phyloP scores from a whole-genome alignment of 768 basidiomycete species.

The Pisolithus marmoratus region DNA sequence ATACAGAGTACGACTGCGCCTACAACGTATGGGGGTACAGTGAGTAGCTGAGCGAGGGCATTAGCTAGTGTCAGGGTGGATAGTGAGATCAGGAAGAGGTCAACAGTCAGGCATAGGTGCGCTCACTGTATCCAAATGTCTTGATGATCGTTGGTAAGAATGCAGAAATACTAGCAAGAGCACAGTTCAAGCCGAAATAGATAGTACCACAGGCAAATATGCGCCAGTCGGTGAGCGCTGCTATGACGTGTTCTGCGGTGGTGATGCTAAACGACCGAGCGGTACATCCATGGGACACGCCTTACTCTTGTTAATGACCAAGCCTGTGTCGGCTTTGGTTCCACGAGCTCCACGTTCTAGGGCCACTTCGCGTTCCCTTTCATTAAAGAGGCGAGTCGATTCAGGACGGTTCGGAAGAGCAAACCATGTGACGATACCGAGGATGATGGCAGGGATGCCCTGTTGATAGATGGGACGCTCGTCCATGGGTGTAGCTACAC shows the following conservation, averaged over 20 bases:
- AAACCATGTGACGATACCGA: conserved; percentile 52
- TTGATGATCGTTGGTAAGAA: conserved; percentile 80
- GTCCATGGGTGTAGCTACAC: neutral
- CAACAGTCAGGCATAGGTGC: neutral
- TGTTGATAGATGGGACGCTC: conserved; percentile 16
- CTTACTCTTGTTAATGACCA: conserved; percentile 56
- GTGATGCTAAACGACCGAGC: neutral
- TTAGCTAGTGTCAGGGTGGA: conserved; percentile 37
- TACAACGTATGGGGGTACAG: conserved; percentile 78
- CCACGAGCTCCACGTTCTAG: conserved; percentile 63
- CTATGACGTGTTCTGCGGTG: conserved; percentile 48
- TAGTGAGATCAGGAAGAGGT: neutral
- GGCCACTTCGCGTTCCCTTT: conserved; percentile 52
- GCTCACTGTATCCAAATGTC: conserved; percentile 67
- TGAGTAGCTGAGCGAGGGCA: conserved; percentile 64
- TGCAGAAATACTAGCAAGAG: conserved; percentile 73
- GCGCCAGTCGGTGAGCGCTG: conserved; percentile 71
- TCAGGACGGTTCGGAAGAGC: conserved; percentile 70
- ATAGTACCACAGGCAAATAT: conserved; percentile 62
- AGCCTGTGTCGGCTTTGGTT: conserved; percentile 60
- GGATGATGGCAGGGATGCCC: conserved; percentile 63
- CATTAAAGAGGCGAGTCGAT: conserved; percentile 51
- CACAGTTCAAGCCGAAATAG: conserved; percentile 74
- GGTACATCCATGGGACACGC: neutral
- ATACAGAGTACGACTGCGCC: conserved; percentile 56